These are phyloP conservation scores for Mucuna pruriens DNA, from an alignment of 306 rosid species.

Conservation along the genomic window DNA sequence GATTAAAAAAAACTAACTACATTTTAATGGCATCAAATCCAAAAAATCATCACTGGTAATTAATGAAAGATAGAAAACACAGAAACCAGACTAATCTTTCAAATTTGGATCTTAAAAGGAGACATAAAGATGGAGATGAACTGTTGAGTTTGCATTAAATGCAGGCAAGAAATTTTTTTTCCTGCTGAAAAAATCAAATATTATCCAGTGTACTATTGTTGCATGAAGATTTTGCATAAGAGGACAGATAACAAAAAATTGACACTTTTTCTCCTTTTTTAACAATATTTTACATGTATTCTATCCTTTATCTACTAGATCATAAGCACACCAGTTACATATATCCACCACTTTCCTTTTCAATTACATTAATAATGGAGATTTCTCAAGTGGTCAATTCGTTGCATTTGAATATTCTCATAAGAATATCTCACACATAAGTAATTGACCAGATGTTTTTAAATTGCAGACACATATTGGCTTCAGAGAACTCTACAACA, in stretches of 20 bases:
- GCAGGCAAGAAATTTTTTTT: background rate
- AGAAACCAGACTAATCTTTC: background rate
- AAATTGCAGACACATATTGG: background rate
- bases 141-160: background rate
- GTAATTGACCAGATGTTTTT: background rate
- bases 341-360: constrained; percentile 25
- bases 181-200: constrained; percentile 4
- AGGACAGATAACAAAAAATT: background rate
- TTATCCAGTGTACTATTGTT: background rate
- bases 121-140: constrained; percentile 2
- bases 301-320: constrained; percentile 16
- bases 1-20: constrained; percentile 20
- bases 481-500: background rate
- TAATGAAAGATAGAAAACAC: constrained; percentile 13
- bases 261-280: background rate
- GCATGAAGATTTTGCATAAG: background rate
- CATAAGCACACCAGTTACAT: background rate
- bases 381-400: constrained; percentile 22
- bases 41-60: background rate
- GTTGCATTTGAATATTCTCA: constrained; percentile 30
- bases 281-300: constrained; percentile 6
- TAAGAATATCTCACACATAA: constrained; percentile 7
- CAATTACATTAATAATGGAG: background rate
- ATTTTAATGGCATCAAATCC: constrained; percentile 1
- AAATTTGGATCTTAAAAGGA: background rate